phyloP scores from a whole-genome alignment of 2,329 filamentous ascomycete genomes.

The Trichoderma simmonsii region DNA sequence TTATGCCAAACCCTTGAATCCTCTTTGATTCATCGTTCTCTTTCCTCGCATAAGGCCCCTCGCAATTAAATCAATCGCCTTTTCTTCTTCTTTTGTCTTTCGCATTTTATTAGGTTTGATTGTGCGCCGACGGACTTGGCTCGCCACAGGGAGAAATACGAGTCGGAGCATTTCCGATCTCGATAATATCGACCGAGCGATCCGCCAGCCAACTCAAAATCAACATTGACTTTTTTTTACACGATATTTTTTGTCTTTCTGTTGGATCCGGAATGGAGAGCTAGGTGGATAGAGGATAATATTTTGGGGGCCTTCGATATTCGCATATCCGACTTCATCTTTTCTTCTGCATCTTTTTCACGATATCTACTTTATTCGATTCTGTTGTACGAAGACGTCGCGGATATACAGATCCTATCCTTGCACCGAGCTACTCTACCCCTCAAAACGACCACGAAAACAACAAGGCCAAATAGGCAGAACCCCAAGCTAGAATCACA shows the following conservation, averaged over 20 bases:
- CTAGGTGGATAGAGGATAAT: background rate
- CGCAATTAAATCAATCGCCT: background rate
- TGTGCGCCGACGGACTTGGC: background rate
- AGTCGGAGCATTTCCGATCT: background rate
- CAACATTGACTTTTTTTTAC: background rate
- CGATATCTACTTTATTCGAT: background rate
- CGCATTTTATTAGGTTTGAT: background rate
- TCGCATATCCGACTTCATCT: background rate
- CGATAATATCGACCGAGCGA: slow-evolving; percentile 11
- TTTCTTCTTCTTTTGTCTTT: background rate
- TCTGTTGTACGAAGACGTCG: background rate
- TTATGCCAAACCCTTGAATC: background rate
- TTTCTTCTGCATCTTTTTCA: background rate
- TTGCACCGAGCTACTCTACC: background rate
- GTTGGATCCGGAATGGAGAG: slow-evolving; percentile 14
- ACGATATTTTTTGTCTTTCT: background rate
- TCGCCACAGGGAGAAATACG: background rate
- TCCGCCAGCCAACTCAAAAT: background rate
- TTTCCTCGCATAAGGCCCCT: background rate
- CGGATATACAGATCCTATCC: background rate
- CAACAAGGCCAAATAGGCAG: background rate
- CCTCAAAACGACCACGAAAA: background rate
- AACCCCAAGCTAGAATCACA: background rate
- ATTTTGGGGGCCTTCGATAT: background rate
- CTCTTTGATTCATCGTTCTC: background rate